phyloP scores from a whole-genome alignment of 2,329 filamentous ascomycete species.

The Verticillium longisporum region DNA sequence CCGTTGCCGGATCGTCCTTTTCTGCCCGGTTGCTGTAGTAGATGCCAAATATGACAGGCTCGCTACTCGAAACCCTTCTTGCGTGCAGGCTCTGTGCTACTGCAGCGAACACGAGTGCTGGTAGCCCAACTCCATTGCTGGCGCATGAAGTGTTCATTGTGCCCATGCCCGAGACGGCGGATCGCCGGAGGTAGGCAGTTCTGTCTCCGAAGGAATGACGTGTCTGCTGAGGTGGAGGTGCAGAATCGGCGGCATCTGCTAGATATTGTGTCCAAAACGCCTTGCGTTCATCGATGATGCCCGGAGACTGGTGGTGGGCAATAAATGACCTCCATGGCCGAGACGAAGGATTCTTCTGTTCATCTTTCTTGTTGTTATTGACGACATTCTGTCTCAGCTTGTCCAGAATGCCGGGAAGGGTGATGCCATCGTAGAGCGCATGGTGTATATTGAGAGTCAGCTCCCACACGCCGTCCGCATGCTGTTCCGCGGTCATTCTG shows the following conservation, averaged over 20 bases:
- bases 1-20: constrained; percentile 20
- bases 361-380: background rate
- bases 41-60: constrained; percentile 61
- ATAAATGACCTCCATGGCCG: constrained; percentile 19
- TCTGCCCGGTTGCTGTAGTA: constrained; percentile 72
- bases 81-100: constrained; percentile 42
- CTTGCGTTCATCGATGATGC: constrained; percentile 11
- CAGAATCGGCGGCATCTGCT: constrained; percentile 2
- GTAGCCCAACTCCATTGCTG: constrained; percentile 52
- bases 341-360: background rate
- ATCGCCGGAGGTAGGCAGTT: constrained; percentile 34
- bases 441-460: constrained; percentile 67
- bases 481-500: background rate
- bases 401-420: constrained; percentile 57
- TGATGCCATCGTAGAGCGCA: constrained; percentile 81
- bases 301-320: constrained; percentile 4
- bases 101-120: constrained; percentile 68
- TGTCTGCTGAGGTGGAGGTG: background rate
- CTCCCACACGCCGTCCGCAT: constrained; percentile 14
- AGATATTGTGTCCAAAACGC: constrained; percentile 38
- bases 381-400: constrained; percentile 18
- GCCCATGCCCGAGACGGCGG: constrained; percentile 32
- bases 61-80: background rate
- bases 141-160: constrained; percentile 12
- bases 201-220: constrained; percentile 3